Base-by-base conservation (phyloP, 768 basidiomycete genomes). In the Nidularia sp. region DNA sequence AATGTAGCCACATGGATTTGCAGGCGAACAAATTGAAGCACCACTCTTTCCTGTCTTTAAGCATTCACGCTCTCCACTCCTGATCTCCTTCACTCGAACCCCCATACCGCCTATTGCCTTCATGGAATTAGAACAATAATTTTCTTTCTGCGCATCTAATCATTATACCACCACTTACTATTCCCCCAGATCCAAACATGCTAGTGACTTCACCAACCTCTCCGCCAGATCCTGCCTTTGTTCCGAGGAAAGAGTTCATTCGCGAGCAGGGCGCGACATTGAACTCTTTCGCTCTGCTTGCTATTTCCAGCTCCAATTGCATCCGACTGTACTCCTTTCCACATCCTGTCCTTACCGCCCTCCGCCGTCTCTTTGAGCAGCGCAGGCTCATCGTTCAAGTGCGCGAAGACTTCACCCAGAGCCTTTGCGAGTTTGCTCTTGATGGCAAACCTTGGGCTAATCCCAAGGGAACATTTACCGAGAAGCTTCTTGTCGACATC, bases 311-410 rank as follows among this genome's bases (percentile, higher is more conserved):
- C 54, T 68, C 83, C 22, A 82, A 79, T 57, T 74, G 77, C 59
- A 74, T 90, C 57, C 74, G 88, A 52, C 78, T 90, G 51, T 89
- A 87, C 65, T 83, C 83, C 53, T 90, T 90, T 59, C 76, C 82
- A 18, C 69, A 70, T 33, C 65, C 71, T 18, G 73, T 85, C 54
- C 68, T 85, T 60, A 64, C 66, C 42, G 71, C 77, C 51, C 71
- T 90, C 32, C 80, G 81, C 48, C 75, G 71, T 49, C 73, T 83
- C 55, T 75, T 90, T 50, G 80, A 85, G 62, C 55, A 73, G 61
- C 57, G 70, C 59, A 57, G 67, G 62, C 60, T 64, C 46, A 71
- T 81, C 32, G 64, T 73, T 43, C 67, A 70, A 48, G 75, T 74
- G 50, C 73, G 83, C 42, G 82, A 88, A 67, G 80, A 86, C 62